Base-by-base conservation (phyloP, 441 rosid genomes). In the Capsella rubella region DNA sequence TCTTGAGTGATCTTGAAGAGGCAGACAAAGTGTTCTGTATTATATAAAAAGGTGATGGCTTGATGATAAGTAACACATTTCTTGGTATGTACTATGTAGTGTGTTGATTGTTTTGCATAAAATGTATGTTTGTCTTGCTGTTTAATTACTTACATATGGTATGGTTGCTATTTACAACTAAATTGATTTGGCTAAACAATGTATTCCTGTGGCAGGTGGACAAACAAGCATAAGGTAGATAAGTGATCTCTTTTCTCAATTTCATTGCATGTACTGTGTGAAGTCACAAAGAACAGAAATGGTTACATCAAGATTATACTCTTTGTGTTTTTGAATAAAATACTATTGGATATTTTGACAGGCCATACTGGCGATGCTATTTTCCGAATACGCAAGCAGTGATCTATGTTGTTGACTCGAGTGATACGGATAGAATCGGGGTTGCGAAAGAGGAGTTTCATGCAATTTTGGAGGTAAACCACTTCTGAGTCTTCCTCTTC, bases 351-450 rank as follows among this genome's bases (percentile, higher is more conserved):
- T 71, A 47, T 49, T 85, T 51, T 70, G 46, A 43, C 88, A 93
- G 98, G 84, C 98, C 98, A 58, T 93, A 93, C 76, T 93, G 98
- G 98, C 85, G 98, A 85, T 93, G 97, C 78, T 93, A 93, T 81
- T 93, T 93, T 67, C 98, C 97, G 18, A 93, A 93, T 80, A 91
- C 98, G 39, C 97, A 93, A 75, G 98, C 98, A 69, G 90, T 93
- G 50, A 90, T 93, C 49, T 93, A 93, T 77, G 98, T 93, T 47
- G 89, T 91, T 74, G 98, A 93, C 83, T 93, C 97, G 29, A 91
- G 98, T 73, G 98, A 93, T 75, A 93, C 93, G 11, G 97, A 93
- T 68, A 81, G 98, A 80, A 82, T 93, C 57, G 89, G 82, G 37
- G 90, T 90, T 57, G 97, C 98, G 6, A 93, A 87, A 82, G 97